Evolutionary conservation across 768 basidiomycete species (phyloP).

Genomic region (Leccinum incarnatum): DNA sequence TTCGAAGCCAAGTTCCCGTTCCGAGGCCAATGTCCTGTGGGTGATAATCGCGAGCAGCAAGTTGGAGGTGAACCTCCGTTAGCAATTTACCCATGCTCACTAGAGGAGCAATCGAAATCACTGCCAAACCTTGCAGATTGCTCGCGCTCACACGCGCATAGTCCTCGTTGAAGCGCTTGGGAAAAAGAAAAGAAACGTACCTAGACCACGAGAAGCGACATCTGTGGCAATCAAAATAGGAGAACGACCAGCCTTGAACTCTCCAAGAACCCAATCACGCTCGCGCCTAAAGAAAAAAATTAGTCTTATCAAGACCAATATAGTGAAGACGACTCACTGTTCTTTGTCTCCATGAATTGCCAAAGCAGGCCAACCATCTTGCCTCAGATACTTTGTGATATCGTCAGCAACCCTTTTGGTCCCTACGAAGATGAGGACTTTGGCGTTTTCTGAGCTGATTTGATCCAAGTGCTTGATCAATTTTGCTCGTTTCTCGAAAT

Average conservation of each 20-base stretch:
- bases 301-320: background rate
- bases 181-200: slow-evolving; percentile 65
- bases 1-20: slow-evolving; percentile 18
- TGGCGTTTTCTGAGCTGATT: slow-evolving; percentile 95
- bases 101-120: slow-evolving; percentile 23
- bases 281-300: slow-evolving; percentile 60
- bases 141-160: slow-evolving; percentile 31
- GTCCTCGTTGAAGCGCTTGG: slow-evolving; percentile 33
- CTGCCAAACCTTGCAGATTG: slow-evolving; percentile 29
- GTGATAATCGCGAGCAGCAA: slow-evolving; percentile 24
- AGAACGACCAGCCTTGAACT: slow-evolving; percentile 97
- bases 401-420: slow-evolving; percentile 99
- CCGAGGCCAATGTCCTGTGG: slow-evolving; percentile 25
- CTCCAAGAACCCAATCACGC: slow-evolving; percentile 97
- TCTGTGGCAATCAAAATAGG: slow-evolving; percentile 99
- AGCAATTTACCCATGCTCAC: slow-evolving; percentile 23
- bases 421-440: slow-evolving; percentile 97
- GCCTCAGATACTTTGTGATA: slow-evolving; percentile 94
- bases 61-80: slow-evolving; percentile 14
- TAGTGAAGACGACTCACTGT: slow-evolving; percentile 57
- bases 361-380: slow-evolving; percentile 99
- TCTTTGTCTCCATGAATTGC: slow-evolving; percentile 99
- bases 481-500: slow-evolving; percentile 96
- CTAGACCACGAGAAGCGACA: slow-evolving; percentile 98
- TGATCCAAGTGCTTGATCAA: slow-evolving; percentile 96